phyloP scores from a whole-genome alignment of 257 asterid species.

The Scutellaria barbata region DNA sequence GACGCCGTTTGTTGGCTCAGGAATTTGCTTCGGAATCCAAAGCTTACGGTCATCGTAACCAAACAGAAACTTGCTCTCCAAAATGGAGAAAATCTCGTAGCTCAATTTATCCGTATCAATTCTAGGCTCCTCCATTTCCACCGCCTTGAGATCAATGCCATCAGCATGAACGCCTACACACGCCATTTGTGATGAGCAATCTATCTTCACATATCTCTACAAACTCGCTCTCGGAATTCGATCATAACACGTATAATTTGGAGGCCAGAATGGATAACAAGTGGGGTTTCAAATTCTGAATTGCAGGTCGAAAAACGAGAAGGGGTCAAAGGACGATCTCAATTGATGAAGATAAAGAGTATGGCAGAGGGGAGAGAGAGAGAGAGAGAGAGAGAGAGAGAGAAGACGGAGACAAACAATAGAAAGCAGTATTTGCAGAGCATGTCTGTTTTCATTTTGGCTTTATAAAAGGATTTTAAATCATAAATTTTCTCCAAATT shows the following conservation, averaged over 20 bases:
- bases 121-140: conserved; percentile 65
- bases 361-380: conserved; percentile 15
- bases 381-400: conserved; percentile 12
- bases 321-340: conserved; percentile 36
- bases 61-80: conserved; percentile 83
- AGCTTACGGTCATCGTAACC: conserved; percentile 86
- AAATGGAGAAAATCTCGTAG: conserved; percentile 88
- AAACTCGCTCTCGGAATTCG: conserved; percentile 3
- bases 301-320: conserved; percentile 27
- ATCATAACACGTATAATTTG: neutral
- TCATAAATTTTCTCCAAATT: neutral
- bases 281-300: conserved; percentile 2
- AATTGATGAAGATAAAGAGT: conserved; percentile 18
- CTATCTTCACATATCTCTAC: conserved; percentile 22
- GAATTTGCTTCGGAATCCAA: conserved; percentile 71
- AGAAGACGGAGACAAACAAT: conserved; percentile 10
- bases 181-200: conserved; percentile 50
- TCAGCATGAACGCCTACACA: conserved; percentile 43
- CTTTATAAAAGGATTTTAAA: conserved; percentile 30
- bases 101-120: conserved; percentile 86
- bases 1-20: conserved; percentile 37
- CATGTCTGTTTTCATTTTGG: conserved; percentile 42
- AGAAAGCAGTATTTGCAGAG: conserved; percentile 42
- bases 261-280: conserved; percentile 25
- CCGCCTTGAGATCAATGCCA: conserved; percentile 20